Conservation (phyloP, 1,139 yeast species). For the Hemisphaericaspora lyxosophila region DNA sequence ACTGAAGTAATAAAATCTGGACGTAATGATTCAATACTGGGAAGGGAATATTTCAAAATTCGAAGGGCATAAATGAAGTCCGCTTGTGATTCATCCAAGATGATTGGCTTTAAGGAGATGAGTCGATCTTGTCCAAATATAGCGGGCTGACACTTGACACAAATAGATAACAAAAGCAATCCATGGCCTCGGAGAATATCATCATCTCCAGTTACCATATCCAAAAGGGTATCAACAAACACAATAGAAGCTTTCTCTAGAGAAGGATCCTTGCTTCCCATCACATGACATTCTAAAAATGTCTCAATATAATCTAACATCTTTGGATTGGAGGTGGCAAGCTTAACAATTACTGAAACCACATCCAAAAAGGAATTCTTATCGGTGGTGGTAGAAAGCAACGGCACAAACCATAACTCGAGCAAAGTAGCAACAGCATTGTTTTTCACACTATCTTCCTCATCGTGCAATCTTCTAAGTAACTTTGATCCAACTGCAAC, state of each 20-base stretch:
- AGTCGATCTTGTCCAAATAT: slow-evolving; percentile 65
- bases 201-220: slow-evolving; percentile 22
- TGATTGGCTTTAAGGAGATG: slow-evolving; percentile 57
- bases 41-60: slow-evolving; percentile 52
- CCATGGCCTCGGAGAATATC: slow-evolving; percentile 27
- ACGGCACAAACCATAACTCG: slow-evolving; percentile 43
- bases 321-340: slow-evolving; percentile 35
- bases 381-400: slow-evolving; percentile 12
- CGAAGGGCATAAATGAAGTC: slow-evolving; percentile 46
- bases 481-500: slow-evolving; percentile 50
- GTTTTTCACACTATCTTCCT: slow-evolving; percentile 58
- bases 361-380: not conserved
- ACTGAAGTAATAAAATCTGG: slow-evolving; percentile 50
- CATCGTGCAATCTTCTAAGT: slow-evolving; percentile 62
- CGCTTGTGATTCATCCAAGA: slow-evolving; percentile 44
- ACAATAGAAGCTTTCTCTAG: not conserved
- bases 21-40: slow-evolving; percentile 44
- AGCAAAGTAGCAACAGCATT: slow-evolving; percentile 41
- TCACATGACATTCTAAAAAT: slow-evolving; percentile 36
- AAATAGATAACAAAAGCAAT: slow-evolving; percentile 50
- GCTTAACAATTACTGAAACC: slow-evolving; percentile 33
- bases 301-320: slow-evolving; percentile 39
- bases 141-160: slow-evolving; percentile 50
- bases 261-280: slow-evolving; percentile 22
- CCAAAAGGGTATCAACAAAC: slow-evolving; percentile 17